Conservation (phyloP, 164 flowering plant species). For the Chloranthus sessilifolius region DNA sequence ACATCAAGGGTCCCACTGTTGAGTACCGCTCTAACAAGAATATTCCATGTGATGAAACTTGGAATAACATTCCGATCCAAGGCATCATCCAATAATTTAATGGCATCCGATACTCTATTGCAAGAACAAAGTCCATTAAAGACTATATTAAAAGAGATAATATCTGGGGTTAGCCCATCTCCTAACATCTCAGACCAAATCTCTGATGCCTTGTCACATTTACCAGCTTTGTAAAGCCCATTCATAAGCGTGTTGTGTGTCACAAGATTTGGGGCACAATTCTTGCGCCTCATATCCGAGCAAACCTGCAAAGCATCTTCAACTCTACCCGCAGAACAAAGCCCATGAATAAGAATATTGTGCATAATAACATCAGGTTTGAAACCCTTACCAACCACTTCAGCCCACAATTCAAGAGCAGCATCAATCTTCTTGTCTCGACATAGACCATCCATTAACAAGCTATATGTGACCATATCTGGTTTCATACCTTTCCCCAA, state of each 20-base stretch:
- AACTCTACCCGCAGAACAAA: slow-evolving; percentile 61
- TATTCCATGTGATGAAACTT: slow-evolving; percentile 71
- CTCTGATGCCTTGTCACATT: slow-evolving; percentile 41
- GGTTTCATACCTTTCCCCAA: slow-evolving; percentile 60
- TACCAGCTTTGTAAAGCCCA: slow-evolving; percentile 58
- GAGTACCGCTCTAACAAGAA: slow-evolving; percentile 62
- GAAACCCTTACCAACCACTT: slow-evolving; percentile 38
- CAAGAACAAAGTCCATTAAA: slow-evolving; percentile 79
- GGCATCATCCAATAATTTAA: slow-evolving; percentile 51
- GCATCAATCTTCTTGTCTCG: slow-evolving; percentile 44
- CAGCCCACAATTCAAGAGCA: slow-evolving; percentile 59
- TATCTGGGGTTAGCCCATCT: slow-evolving; percentile 60
- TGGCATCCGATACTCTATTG: slow-evolving; percentile 43
- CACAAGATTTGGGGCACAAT: slow-evolving; percentile 67
- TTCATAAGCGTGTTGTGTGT: slow-evolving; percentile 81
- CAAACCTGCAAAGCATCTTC: slow-evolving; percentile 51
- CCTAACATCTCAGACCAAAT: slow-evolving; percentile 59
- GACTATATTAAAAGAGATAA: slow-evolving; percentile 72
- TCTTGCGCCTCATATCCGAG: slow-evolving; percentile 42
- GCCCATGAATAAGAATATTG: slow-evolving; percentile 78
- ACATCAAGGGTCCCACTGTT: slow-evolving; percentile 5
- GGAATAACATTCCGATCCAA: slow-evolving; percentile 52
- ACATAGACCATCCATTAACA: slow-evolving; percentile 67
- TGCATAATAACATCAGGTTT: slow-evolving; percentile 71
- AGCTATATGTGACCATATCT: slow-evolving; percentile 64